These are phyloP conservation scores for Claviceps pazoutovae DNA, from an alignment of 2,329 filamentous ascomycete genomes.

Conservation along the genomic window DNA sequence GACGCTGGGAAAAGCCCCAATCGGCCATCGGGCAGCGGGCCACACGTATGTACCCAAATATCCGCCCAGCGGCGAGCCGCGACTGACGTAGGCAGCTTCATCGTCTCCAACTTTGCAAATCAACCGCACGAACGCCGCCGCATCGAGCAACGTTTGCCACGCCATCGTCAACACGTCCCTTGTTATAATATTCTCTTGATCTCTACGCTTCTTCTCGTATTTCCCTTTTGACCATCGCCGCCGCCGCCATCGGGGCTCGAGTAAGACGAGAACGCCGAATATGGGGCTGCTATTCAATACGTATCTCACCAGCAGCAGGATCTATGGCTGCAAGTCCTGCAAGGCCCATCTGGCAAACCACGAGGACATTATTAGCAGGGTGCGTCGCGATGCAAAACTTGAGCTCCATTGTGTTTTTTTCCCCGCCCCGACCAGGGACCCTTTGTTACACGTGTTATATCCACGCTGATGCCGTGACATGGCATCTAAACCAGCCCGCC, in stretches of 20 bases:
- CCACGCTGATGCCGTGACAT: too few relatives aligned
- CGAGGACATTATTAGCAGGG: slow-evolving; percentile 88
- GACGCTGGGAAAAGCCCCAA: neutral
- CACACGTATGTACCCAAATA: neutral
- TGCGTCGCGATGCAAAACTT: slow-evolving; percentile 28
- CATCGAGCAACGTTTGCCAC: neutral
- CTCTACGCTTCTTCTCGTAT: neutral
- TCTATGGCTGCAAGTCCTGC: slow-evolving; percentile 89
- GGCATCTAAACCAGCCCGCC: too few relatives aligned
- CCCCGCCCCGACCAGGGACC: neutral
- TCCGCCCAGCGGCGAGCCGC: neutral
- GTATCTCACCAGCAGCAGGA: slow-evolving; percentile 73
- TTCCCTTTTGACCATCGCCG: neutral
- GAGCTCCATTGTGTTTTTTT: neutral
- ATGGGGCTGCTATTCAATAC: slow-evolving; percentile 91
- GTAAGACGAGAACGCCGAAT: neutral
- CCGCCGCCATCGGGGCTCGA: neutral
- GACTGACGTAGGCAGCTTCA: slow-evolving; percentile 1
- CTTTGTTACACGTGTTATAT: neutral
- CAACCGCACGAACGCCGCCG: neutral
- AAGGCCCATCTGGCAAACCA: slow-evolving; percentile 92
- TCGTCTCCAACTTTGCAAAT: too few relatives aligned
- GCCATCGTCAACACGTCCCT: neutral
- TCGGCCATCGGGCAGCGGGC: neutral
- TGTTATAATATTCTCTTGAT: neutral